Evolutionary conservation across 441 rosid genomes (phyloP), one percentile per base, ranked within the genome.

Genomic region (Kokia cookei): DNA sequence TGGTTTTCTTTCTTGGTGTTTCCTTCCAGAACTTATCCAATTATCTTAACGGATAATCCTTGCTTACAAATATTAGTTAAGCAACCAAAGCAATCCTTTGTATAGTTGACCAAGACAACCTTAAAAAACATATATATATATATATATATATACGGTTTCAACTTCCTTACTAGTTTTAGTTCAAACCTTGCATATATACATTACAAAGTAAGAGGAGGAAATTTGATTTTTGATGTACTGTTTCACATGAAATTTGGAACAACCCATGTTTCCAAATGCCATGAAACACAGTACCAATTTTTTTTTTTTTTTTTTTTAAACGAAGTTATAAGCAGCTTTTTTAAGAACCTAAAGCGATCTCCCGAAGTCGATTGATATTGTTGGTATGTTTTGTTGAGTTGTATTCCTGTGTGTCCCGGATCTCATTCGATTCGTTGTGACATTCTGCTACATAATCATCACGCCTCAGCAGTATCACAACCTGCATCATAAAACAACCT

Each of bases 381-480:
- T 77, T 78, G 71, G 91, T 71, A 72, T 84, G 65, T 84, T 87
- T 91, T 0, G 97, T 94, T 2, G 94, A 86, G 83, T 94, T 91
- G 83, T 91, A 92, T 48, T 94, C 97, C 77, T 86, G 89, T 0
- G 73, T 84, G 15, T 91, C 94, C 32, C 87, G 65, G 50, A 73
- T 75, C 75, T 92, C 97, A 73, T 91, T 89, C 0, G 97, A 50
- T 68, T 81, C 81, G 74, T 79, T 78, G 2, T 79, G 78, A 79
- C 73, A 62, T 59, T 82, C 65, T 3, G 66, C 76, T 0, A 43
- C 76, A 72, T 75, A 76, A 50, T 86, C 84, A 53, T 91, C 85
- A 2, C 94, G 95, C 85, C 83, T 62, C 66, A 94, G 84, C 69
- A 92, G 76, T 68, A 87, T 77, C 78, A 89, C 86, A 6, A 89